Conservation (phyloP, 2,329 filamentous ascomycete species). For the Hortaea sp. region DNA sequence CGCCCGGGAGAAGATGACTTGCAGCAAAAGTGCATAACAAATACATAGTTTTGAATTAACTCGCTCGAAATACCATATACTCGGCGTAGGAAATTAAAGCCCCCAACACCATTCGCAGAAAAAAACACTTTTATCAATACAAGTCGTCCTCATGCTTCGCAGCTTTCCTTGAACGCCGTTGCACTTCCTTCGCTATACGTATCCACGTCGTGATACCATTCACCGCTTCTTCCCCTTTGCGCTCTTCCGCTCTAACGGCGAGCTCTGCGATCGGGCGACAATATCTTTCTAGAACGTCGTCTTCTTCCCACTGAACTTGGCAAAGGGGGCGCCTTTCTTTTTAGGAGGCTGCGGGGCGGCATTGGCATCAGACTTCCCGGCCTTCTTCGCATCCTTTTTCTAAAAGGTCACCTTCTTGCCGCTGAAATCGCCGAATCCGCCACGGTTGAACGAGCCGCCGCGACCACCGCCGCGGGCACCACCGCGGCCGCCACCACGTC, state of each 20-base stretch:
- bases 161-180: neutral
- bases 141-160: neutral
- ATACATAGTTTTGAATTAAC: no score
- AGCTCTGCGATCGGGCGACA: neutral
- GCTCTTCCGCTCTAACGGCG: neutral
- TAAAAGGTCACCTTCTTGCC: slow-evolving; percentile 33
- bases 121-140: neutral
- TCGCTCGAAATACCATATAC: no score
- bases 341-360: neutral
- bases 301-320: slow-evolving; percentile 2
- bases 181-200: neutral
- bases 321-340: neutral
- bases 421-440: slow-evolving; percentile 57
- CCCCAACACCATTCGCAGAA: neutral
- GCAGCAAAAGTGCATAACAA: no score
- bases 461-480: slow-evolving; percentile 44
- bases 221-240: no score
- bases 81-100: no score
- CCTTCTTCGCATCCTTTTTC: neutral
- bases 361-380: neutral
- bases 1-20: no score
- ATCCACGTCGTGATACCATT: neutral
- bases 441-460: slow-evolving; percentile 41
- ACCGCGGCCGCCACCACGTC: slow-evolving; percentile 38
- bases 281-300: slow-evolving; percentile 1